phyloP scores from a whole-genome alignment of 2,329 filamentous ascomycete species.

The Bretziella fagacearum region DNA sequence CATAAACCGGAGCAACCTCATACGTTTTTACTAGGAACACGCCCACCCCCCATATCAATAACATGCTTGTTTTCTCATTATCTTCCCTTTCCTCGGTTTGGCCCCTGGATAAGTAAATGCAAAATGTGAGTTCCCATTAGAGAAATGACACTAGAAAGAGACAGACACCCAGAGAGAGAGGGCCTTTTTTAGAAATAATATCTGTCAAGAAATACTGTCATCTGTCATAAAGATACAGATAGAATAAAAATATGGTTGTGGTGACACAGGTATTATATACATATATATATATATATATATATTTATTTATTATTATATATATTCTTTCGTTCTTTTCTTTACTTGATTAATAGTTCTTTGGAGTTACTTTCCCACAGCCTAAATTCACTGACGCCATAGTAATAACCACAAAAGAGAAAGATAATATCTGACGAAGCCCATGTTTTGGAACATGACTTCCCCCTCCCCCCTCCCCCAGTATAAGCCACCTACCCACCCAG shows the following conservation, averaged over 20 bases:
- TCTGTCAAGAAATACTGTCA: not conserved
- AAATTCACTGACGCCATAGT: not conserved
- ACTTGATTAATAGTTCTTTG: no score
- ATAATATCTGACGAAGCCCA: not conserved
- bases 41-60: not conserved
- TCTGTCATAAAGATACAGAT: no score
- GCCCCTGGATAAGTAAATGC: not conserved
- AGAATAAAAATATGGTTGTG: no score
- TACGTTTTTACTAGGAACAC: not conserved
- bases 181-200: no score
- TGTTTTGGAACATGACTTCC: not conserved
- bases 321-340: not conserved
- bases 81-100: not conserved
- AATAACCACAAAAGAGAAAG: not conserved
- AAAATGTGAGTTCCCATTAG: not conserved
- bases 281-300: no score
- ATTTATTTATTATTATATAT: no score
- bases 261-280: no score
- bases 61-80: not conserved
- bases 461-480: not conserved
- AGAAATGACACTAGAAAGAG: no score
- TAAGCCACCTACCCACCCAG: constrained; percentile 1
- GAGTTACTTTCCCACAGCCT: no score
- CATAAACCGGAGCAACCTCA: not conserved
- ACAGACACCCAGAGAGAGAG: no score